These are phyloP conservation scores for Penicillium occitanis DNA, from an alignment of 2,329 filamentous ascomycete species.

Conservation along the genomic window DNA sequence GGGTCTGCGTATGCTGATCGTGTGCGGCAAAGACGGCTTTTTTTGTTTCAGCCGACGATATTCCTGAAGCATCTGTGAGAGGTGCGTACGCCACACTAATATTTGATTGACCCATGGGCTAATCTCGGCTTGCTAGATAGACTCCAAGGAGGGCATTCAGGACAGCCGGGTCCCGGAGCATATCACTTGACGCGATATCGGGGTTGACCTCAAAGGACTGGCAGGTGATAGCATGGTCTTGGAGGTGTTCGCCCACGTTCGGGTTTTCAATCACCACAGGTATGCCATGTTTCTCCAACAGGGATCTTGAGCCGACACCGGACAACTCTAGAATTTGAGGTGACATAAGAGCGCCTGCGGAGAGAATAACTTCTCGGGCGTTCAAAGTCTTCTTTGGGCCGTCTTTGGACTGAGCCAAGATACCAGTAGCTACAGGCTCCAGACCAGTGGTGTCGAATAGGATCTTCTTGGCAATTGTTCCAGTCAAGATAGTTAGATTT, in stretches of 20 bases:
- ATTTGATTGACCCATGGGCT: slow-evolving; percentile 10
- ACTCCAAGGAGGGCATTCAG: not conserved
- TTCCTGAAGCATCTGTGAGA: slow-evolving; percentile 2
- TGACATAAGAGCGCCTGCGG: slow-evolving; percentile 58
- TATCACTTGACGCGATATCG: slow-evolving; percentile 11
- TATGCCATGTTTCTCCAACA: slow-evolving; percentile 44
- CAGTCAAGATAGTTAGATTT: slow-evolving; percentile 50
- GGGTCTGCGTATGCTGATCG: slow-evolving; percentile 17
- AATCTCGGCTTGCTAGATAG: slow-evolving; percentile 5
- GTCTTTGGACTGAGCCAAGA: slow-evolving; percentile 44
- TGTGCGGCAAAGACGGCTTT: not conserved
- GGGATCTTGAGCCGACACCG: slow-evolving; percentile 54
- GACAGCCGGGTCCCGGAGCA: not conserved
- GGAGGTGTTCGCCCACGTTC: slow-evolving; percentile 51
- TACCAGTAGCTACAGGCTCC: slow-evolving; percentile 33
- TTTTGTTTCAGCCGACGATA: not conserved
- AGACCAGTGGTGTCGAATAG: slow-evolving; percentile 23
- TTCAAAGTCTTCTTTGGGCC: slow-evolving; percentile 35
- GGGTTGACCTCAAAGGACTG: slow-evolving; percentile 22
- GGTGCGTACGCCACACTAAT: slow-evolving; percentile 15
- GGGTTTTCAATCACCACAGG: slow-evolving; percentile 44
- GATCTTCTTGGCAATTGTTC: slow-evolving; percentile 44
- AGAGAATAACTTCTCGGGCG: slow-evolving; percentile 57
- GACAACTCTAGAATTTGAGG: slow-evolving; percentile 61
- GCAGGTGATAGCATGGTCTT: slow-evolving; percentile 40